A percentile compares a stretch with the other conserved stretches of the same genome.
These are phyloP conservation scores for Ambrosia artemisiifolia DNA, from an alignment of 129 eudicot genomes.

Conservation along the genomic window DNA sequence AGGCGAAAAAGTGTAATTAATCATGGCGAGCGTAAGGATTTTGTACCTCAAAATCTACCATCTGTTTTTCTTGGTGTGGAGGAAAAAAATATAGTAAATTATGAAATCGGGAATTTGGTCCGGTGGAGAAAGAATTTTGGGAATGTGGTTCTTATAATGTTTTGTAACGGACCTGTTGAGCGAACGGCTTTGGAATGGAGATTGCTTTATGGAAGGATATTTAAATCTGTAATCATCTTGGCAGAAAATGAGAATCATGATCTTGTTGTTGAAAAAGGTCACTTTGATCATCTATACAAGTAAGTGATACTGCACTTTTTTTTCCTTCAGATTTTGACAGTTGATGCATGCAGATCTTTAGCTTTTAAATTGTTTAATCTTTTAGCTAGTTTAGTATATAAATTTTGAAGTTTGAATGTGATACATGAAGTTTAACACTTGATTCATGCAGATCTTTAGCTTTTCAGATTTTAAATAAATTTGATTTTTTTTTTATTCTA, in stretches of 20 bases:
- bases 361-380: constrained; percentile 2
- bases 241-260: constrained; percentile 63
- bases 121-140: constrained; percentile 90
- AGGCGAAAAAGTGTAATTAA: constrained; percentile 49
- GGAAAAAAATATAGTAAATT: constrained; percentile 79
- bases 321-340: background rate
- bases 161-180: constrained; percentile 73
- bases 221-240: constrained; percentile 69
- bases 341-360: constrained; percentile 25
- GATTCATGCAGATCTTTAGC: too few species aligned
- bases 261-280: constrained; percentile 79
- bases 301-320: constrained; percentile 32
- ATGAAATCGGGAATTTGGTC: constrained; percentile 85
- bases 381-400: constrained; percentile 1
- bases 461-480: too few species aligned
- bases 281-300: constrained; percentile 69
- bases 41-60: constrained; percentile 79
- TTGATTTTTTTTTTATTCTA: too few species aligned
- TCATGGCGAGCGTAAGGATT: constrained; percentile 88
- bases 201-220: constrained; percentile 35
- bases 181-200: constrained; percentile 46
- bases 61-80: constrained; percentile 92
- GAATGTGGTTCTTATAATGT: constrained; percentile 79
- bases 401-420: constrained; percentile 13
- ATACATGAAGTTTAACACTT: too few species aligned